A percentile compares a stretch with the other conserved stretches of the same genome.
These are phyloP conservation scores for Blastobotrys muscicola DNA, from an alignment of 805 yeast species.

Conservation along the genomic window DNA sequence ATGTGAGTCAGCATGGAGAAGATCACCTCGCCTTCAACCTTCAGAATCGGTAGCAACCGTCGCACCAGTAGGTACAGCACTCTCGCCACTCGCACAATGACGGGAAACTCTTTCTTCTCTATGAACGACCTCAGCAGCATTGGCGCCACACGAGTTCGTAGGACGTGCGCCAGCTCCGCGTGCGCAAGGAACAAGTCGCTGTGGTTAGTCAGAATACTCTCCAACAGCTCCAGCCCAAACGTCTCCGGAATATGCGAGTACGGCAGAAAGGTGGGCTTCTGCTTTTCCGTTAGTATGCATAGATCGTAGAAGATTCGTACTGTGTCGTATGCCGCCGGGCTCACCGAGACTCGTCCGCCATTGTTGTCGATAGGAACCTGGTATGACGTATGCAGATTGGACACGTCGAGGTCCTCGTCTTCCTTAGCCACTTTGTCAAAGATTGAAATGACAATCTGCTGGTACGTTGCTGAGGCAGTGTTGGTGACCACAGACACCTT, in stretches of 20 bases:
- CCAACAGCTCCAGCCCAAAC: conserved; percentile 74
- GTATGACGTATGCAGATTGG: conserved; percentile 15
- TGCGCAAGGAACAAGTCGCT: conserved; percentile 44
- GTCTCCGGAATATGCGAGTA: conserved; percentile 44
- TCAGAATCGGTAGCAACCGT: conserved; percentile 52
- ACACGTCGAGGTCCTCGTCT: conserved; percentile 32
- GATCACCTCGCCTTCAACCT: conserved; percentile 73
- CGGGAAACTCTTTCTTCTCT: conserved; percentile 50
- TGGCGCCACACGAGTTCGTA: conserved; percentile 67
- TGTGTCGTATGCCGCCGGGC: conserved; percentile 56
- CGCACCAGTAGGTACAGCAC: conserved; percentile 53
- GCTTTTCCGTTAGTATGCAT: conserved; percentile 55
- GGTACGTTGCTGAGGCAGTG: conserved; percentile 89
- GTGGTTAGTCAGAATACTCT: conserved; percentile 64
- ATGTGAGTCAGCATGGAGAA: conserved; percentile 65
- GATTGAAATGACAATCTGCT: conserved; percentile 68
- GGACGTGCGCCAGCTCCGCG: conserved; percentile 53
- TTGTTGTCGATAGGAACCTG: conserved; percentile 23
- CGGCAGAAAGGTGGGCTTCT: conserved; percentile 45
- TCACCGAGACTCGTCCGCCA: conserved; percentile 37
- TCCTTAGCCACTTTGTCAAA: conserved; percentile 56
- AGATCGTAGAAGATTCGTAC: conserved; percentile 62
- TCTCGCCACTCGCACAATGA: conserved; percentile 67
- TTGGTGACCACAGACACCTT: conserved; percentile 71
- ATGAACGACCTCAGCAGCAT: conserved; percentile 59